A percentile compares a stretch with the other conserved stretches of the same genome.
phyloP scores from a whole-genome alignment of 208 protist species.

The Leishmania martiniquensis region DNA sequence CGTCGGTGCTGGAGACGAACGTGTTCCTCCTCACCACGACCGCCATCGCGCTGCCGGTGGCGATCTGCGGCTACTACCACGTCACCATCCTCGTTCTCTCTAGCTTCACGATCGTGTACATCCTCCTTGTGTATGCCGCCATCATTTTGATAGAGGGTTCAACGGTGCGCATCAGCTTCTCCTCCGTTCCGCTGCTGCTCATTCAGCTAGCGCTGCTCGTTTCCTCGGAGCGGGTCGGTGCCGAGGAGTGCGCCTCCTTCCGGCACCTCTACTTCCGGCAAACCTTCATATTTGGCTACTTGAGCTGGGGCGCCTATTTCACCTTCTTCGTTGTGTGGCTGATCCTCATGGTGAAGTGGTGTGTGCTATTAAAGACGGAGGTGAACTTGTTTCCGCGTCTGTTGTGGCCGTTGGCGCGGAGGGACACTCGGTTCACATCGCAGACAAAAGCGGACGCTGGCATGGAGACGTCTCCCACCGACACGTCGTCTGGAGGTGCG shows the following conservation, averaged over 20 bases:
- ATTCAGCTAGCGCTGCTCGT: conserved; percentile 44
- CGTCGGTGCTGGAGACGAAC: conserved; percentile 67
- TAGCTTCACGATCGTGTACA: conserved; percentile 34
- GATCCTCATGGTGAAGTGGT: conserved; percentile 36
- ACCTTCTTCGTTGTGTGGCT: conserved; percentile 43
- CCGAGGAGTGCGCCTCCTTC: conserved; percentile 4
- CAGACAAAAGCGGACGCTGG: background rate
- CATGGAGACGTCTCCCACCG: background rate
- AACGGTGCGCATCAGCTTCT: conserved; percentile 43
- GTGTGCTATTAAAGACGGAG: conserved; percentile 6
- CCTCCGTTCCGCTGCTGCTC: conserved; percentile 25
- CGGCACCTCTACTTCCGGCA: conserved; percentile 6
- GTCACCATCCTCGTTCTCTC: conserved; percentile 35
- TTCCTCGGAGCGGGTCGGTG: conserved; percentile 14
- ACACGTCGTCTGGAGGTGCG: background rate
- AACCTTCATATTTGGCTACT: conserved; percentile 52
- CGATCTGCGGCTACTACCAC: conserved; percentile 27
- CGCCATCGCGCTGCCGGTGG: conserved; percentile 14
- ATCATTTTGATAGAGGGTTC: conserved; percentile 23
- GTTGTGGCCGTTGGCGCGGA: conserved; percentile 19
- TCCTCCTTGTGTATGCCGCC: conserved; percentile 32
- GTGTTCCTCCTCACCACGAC: conserved; percentile 45
- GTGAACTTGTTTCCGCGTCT: conserved; percentile 36
- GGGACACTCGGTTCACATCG: conserved; percentile 4
- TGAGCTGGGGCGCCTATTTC: conserved; percentile 40